Percentiles rank a stretch among this genome's conserved stretches.
Evolutionary conservation across 2,329 filamentous ascomycete genomes (phyloP).

Genomic region (Cladosporium colombiae): DNA sequence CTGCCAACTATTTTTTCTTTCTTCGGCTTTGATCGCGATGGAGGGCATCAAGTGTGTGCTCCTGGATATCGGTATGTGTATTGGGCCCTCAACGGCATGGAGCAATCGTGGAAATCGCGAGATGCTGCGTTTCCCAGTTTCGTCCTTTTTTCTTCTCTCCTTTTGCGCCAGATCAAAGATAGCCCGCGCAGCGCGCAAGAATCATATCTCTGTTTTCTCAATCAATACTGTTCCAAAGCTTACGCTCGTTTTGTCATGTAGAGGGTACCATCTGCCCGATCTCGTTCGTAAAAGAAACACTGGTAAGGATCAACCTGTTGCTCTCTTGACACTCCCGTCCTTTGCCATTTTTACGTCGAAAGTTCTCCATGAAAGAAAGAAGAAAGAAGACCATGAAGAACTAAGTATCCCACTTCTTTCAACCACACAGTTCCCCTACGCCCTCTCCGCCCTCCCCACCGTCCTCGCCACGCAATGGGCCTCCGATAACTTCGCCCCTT

Average conservation of each 20-base stretch:
- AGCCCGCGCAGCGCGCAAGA: background rate
- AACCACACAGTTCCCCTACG: constrained; percentile 71
- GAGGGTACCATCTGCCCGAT: constrained; percentile 83
- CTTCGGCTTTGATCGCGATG: constrained; percentile 24
- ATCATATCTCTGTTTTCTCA: background rate
- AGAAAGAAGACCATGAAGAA: background rate
- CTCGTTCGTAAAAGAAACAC: constrained; percentile 78
- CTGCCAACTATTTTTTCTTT: background rate
- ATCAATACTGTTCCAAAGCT: constrained; percentile 10
- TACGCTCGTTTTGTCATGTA: constrained; percentile 39
- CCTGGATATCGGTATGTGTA: constrained; percentile 40
- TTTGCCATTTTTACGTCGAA: constrained; percentile 5
- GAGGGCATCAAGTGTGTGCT: constrained; percentile 37
- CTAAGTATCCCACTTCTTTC: background rate
- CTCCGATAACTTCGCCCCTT: constrained; percentile 62
- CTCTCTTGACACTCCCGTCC: constrained; percentile 19
- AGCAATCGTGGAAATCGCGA: background rate
- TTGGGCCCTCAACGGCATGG: background rate
- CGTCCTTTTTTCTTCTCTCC: background rate
- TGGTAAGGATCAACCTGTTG: constrained; percentile 59
- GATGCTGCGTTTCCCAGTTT: background rate
- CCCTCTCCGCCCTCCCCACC: constrained; percentile 64
- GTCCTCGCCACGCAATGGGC: constrained; percentile 69
- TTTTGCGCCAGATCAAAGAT: background rate
- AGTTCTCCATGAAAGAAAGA: background rate